Conservation (phyloP, 2,329 filamentous ascomycete species). For the Claviceps spartinae region DNA sequence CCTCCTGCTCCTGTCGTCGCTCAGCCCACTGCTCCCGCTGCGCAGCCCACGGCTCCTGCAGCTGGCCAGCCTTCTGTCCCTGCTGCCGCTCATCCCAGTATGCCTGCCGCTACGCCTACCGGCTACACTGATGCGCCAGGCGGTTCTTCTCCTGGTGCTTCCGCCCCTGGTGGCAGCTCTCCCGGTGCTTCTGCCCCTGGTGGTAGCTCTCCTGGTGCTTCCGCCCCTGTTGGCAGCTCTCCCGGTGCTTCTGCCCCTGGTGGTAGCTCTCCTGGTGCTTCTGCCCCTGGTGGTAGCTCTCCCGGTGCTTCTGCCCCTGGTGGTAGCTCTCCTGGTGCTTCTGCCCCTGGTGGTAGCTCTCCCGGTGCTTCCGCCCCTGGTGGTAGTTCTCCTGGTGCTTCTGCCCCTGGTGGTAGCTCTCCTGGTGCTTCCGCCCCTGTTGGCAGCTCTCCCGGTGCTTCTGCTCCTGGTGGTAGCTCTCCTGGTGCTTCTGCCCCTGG, state of each 20-base stretch:
- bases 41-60: slow-evolving; percentile 4
- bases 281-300: neutral
- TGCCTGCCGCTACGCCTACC: neutral
- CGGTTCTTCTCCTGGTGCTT: neutral
- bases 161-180: neutral
- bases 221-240: neutral
- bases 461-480: neutral
- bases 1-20: slow-evolving; percentile 3
- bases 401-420: neutral
- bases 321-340: neutral
- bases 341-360: neutral
- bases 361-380: neutral
- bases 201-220: neutral
- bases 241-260: neutral
- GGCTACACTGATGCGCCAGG: neutral
- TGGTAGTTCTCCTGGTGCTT: neutral
- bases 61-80: neutral
- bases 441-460: neutral
- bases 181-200: neutral
- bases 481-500: neutral
- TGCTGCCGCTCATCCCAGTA: neutral
- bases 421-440: neutral
- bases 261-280: neutral
- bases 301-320: neutral
- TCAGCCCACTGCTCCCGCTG: slow-evolving; percentile 3